Evolutionary conservation across 306 rosid genomes (phyloP).

Genomic region (Boehmeria nivea): DNA sequence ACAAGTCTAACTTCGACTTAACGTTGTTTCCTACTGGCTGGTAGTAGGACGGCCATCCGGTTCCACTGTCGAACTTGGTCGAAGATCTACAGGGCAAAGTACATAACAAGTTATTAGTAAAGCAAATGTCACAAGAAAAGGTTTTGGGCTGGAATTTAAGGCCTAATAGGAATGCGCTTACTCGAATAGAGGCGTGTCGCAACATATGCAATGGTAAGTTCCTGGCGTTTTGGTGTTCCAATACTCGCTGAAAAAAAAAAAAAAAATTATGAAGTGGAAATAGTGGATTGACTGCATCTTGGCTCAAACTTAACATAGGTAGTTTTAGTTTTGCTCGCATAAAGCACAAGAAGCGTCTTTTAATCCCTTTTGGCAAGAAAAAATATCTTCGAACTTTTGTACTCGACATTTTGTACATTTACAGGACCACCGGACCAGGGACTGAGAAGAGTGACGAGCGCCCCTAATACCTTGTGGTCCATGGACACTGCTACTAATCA

Average conservation of each 20-base stretch:
- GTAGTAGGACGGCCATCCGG: slow-evolving; percentile 98
- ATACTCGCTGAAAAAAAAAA: slow-evolving; percentile 44
- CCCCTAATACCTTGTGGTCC: no score
- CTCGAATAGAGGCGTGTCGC: slow-evolving; percentile 86
- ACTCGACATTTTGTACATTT: no score
- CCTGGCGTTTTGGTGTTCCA: slow-evolving; percentile 86
- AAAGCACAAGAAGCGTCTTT: no score
- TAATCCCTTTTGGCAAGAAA: no score
- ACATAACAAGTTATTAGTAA: no score
- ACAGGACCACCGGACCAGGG: no score
- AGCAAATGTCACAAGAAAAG: background rate
- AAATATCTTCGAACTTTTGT: no score
- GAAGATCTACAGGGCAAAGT: slow-evolving; percentile 62
- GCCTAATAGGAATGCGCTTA: slow-evolving; percentile 28
- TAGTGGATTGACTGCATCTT: no score
- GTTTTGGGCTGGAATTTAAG: background rate
- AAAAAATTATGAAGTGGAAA: background rate
- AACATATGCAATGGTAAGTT: slow-evolving; percentile 76
- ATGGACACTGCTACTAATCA: no score
- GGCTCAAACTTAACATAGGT: no score
- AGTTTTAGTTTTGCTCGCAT: no score
- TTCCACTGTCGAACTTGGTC: slow-evolving; percentile 85
- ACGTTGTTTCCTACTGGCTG: slow-evolving; percentile 69
- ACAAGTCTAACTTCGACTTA: slow-evolving; percentile 70
- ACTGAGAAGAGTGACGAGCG: no score